Base-by-base conservation (phyloP, 2,329 filamentous ascomycete species). In the Ceratocystis huliohia region DNA sequence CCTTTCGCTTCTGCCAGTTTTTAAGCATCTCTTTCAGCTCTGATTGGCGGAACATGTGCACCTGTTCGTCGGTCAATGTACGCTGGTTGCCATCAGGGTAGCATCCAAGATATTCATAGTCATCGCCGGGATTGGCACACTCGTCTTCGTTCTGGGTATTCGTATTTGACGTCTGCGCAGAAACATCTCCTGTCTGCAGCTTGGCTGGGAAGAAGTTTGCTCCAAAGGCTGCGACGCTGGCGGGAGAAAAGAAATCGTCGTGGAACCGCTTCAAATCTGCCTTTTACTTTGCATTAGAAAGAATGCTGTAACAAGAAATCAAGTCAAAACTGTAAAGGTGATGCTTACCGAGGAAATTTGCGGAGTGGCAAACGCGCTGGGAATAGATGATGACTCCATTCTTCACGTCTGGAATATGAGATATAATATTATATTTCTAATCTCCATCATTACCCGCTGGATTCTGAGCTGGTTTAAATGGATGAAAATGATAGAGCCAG, bases 11-110 rank as follows among this genome's bases (percentile, higher is more conserved):
- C 15, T 67, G 45, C 66, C 66, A 67, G 48, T 66, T 37, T 30
- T 84, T 83, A 30, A 89, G 78, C 48, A 96, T 78, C 13, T 83
- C 76, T 72, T 94, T 86, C 25, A 96, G 82, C 75, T 97, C 93
- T 1, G 89, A 93, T 73, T 95, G 90, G 69, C 92, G 83, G 74
- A 96, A 96, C 69, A 96, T 93, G 65, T 84, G 84, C 70, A 96
- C 90, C 77, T 96, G 89, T 71, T 91, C 89, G 72, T 96, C 89
- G 8, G 92, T 96, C 71, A 97, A 79, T 20, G 91, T 96, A 50
- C 93, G 87, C 74, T 94, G 94, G 69, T 86, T 84, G 2, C 93
- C 92, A 72, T 97, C 92, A 0, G 83, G 76, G 71, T 97, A 97
- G 75, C 90, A 93, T 20, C 91, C 93, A 17, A 96, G 78, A 0